Percentiles rank a stretch among this genome's conserved stretches.
These are phyloP conservation scores for Parathielavia appendiculata DNA, from an alignment of 495 filamentous ascomycete genomes.

Conservation along the genomic window DNA sequence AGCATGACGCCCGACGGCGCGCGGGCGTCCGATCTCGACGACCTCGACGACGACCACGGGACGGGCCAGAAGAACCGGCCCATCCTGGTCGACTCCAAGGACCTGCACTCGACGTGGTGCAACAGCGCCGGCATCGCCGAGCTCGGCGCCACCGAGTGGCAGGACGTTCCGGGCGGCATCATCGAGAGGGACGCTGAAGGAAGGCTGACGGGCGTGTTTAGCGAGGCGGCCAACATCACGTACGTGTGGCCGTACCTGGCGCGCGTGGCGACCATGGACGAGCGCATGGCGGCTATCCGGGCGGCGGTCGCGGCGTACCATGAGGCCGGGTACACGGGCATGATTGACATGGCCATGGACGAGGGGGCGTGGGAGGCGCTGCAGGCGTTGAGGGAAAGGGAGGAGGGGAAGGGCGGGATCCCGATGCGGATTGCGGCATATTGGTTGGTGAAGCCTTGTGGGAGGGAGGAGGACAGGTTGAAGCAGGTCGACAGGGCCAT, in stretches of 20 bases:
- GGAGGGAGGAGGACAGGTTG: constrained; percentile 40
- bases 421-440: constrained; percentile 58
- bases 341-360: constrained; percentile 70
- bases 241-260: constrained; percentile 58
- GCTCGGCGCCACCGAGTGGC: constrained; percentile 43
- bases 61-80: constrained; percentile 49
- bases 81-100: constrained; percentile 57
- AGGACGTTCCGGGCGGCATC: constrained; percentile 52
- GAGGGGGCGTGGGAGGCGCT: constrained; percentile 55
- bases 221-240: constrained; percentile 52
- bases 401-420: constrained; percentile 35
- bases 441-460: constrained; percentile 53
- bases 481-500: constrained; percentile 56
- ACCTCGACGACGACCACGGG: constrained; percentile 44
- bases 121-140: constrained; percentile 52
- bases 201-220: constrained; percentile 50
- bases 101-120: constrained; percentile 60
- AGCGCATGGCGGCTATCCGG: constrained; percentile 49
- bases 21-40: constrained; percentile 66
- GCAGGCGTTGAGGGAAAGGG: constrained; percentile 38
- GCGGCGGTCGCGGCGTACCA: constrained; percentile 50
- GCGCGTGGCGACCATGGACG: constrained; percentile 44
- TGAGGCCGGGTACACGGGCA: constrained; percentile 54
- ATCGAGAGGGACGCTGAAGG: constrained; percentile 53
- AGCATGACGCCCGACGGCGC: constrained; percentile 49